Evolutionary conservation across 768 basidiomycete genomes (phyloP), one percentile per base, ranked within the genome.

Genomic region (Porphyrellus cyaneotinctus): DNA sequence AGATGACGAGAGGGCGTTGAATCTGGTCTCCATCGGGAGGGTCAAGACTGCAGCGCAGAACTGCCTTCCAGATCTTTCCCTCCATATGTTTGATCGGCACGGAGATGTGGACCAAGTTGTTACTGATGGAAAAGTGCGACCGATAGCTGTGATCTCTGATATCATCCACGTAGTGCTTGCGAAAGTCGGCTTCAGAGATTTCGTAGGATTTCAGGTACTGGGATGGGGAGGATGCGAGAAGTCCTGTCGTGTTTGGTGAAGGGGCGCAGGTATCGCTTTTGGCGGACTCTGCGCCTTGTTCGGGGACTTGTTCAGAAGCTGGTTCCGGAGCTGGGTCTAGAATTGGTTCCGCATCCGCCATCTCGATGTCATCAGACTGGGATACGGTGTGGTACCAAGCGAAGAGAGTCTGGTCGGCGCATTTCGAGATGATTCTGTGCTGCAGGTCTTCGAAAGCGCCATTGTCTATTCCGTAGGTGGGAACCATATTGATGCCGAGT

Each of bases 361-460:
- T 64, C 43, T 53, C 55, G 18, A 45, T 28, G 8, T 66, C 63
- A 8, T 58, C 51, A 13, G 44, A 32, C 2, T 23, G 41, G 20
- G 26, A 47, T 44, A 42, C 10, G 3, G 20, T 50, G 36, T 54
- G 58, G 24, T 43, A 63, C 67, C 65, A 67, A 28, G 65, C 53
- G 17, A 67, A 67, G 39, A 69, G 57, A 6, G 61, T 65, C 32
- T 67, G 65, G 30, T 68, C 66, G 5, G 52, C 39, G 20, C 28
- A 57, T 36, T 41, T 64, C 2, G 28, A 18, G n/a, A 70, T 57
- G 45, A 68, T 48, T 43, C 33, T 57, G 45, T 50, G 45, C 42
- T 70, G 68, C 32, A 70, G 38, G 1, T 62, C 47, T 45, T 57
- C 43, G 45, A 72, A 70, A 3, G 65, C 64, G 3, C 6, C 56